These are phyloP conservation scores for Pseudogymnoascus sp. DNA, from an alignment of 2,329 filamentous ascomycete species.

Conservation along the genomic window DNA sequence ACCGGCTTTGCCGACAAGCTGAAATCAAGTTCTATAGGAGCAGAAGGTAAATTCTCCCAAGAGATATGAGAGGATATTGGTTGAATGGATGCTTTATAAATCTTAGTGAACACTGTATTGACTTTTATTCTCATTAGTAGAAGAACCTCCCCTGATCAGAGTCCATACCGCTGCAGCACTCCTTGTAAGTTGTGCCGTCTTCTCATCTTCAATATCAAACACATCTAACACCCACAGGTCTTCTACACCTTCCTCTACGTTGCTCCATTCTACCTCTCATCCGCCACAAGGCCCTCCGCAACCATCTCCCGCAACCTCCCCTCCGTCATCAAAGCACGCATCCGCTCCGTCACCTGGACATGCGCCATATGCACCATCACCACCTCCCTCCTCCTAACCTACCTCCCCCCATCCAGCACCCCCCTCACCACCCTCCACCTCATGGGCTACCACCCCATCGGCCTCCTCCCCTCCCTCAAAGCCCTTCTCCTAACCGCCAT, in stretches of 20 bases:
- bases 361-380: slow-evolving; percentile 61
- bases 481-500: slow-evolving; percentile 66
- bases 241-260: slow-evolving; percentile 87
- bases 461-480: slow-evolving; percentile 55
- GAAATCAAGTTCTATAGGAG: neutral
- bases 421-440: slow-evolving; percentile 54
- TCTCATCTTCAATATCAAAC: neutral
- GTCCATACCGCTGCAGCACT: neutral
- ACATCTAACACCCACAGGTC: slow-evolving; percentile 41
- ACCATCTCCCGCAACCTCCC: slow-evolving; percentile 79
- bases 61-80: neutral
- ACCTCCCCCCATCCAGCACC: slow-evolving; percentile 53
- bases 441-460: slow-evolving; percentile 76
- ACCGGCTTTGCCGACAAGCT: neutral
- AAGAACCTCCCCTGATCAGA: neutral
- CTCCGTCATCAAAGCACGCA: slow-evolving; percentile 79
- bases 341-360: slow-evolving; percentile 71
- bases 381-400: slow-evolving; percentile 61
- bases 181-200: slow-evolving; percentile 8
- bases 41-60: neutral
- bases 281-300: slow-evolving; percentile 70
- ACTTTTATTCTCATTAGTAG: neutral
- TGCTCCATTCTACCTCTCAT: slow-evolving; percentile 79
- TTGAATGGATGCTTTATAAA: neutral
- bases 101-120: neutral